Evolutionary conservation across 1,284 basidiomycete species (phyloP), one percentile per base, ranked within the genome.

Genomic region (Tremellales sp.): DNA sequence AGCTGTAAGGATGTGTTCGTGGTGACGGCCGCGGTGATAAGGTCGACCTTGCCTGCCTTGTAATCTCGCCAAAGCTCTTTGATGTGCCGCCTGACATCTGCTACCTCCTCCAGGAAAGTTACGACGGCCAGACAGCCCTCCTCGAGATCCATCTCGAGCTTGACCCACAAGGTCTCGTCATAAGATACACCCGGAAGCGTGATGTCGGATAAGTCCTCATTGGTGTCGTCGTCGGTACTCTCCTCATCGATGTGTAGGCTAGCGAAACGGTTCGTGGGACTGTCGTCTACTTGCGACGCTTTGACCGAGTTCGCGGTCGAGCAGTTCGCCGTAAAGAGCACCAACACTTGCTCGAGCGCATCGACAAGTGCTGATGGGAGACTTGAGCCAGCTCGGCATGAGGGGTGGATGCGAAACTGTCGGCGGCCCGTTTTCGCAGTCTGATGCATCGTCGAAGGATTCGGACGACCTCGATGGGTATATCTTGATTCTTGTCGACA

Each of bases 1-100:
- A 59, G 35, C 31, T 56, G 54, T 17, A 59, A 27, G 23, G 54
- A 54, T 2, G 57, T 56, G 35, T 59, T 59, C 31, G 54, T 56
- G 11, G 46, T 51, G 8, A 59, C 57, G 2, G 57, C 29, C 12
- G 54, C 57, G 12, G 53, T 59, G 23, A 54, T 44, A 22, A 59
- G 42, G 22, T 56, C 52, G 24, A 52, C 31, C 23, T 43, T 6
- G 5, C 42, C 45, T 7, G 24, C 19, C 25, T 40, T 47, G 42
- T 49, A 59, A n/a, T 49, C 46, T 2, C 10, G 40, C 57, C 57
- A 59, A 2, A 54, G 24, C 3, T 24, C 52, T 8, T 19, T 35
- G 43, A 59, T 49, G 35, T 56, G 53, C 3, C 41, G 39, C 22
- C 51, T 29, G 11, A 54, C 39, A 10, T 25, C 13, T 19, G 49